A percentile compares a stretch with the other conserved stretches of the same genome.
phyloP scores from a whole-genome alignment of 768 basidiomycete genomes.

The Gyrodon lividus region DNA sequence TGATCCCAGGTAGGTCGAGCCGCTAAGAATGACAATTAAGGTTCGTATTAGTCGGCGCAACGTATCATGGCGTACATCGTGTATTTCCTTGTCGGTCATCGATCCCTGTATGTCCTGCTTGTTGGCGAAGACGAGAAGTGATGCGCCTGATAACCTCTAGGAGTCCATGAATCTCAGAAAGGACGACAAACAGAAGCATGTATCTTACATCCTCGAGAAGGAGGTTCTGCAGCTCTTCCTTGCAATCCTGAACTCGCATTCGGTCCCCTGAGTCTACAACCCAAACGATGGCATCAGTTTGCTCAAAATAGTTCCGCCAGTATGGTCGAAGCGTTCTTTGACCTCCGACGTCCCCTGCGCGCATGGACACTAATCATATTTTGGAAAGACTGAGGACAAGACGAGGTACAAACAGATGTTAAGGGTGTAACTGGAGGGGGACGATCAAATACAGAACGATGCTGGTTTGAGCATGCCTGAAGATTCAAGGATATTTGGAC shows the following conservation, averaged over 20 bases:
- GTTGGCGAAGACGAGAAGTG: slow-evolving; percentile 93
- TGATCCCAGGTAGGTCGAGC: slow-evolving; percentile 78
- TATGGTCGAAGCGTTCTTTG: slow-evolving; percentile 95
- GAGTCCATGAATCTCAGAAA: slow-evolving; percentile 19
- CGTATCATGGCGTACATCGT: slow-evolving; percentile 55
- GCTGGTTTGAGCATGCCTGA: slow-evolving; percentile 17
- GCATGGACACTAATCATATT: slow-evolving; percentile 78
- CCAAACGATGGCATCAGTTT: slow-evolving; percentile 98
- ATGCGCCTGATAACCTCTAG: slow-evolving; percentile 93
- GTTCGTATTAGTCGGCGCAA: slow-evolving; percentile 6
- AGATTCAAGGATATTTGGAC: slow-evolving; percentile 19
- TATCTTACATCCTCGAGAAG: slow-evolving; percentile 85
- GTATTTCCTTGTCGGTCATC: slow-evolving; percentile 79
- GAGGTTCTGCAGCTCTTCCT: slow-evolving; percentile 79
- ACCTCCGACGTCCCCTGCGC: slow-evolving; percentile 94
- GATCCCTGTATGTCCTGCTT: slow-evolving; percentile 94
- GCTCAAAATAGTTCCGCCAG: slow-evolving; percentile 99
- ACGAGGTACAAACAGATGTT: slow-evolving; percentile 38
- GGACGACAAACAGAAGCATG: neutral
- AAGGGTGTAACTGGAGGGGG: slow-evolving; percentile 39
- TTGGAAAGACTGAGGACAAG: neutral
- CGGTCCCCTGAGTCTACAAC: slow-evolving; percentile 96
- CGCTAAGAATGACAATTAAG: slow-evolving; percentile 45
- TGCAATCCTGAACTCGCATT: slow-evolving; percentile 88
- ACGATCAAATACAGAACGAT: slow-evolving; percentile 23